Percentiles rank a stretch among this genome's conserved stretches.
Evolutionary conservation across 2,329 filamentous ascomycete species (phyloP).

Genomic region (Bisporella sp.): DNA sequence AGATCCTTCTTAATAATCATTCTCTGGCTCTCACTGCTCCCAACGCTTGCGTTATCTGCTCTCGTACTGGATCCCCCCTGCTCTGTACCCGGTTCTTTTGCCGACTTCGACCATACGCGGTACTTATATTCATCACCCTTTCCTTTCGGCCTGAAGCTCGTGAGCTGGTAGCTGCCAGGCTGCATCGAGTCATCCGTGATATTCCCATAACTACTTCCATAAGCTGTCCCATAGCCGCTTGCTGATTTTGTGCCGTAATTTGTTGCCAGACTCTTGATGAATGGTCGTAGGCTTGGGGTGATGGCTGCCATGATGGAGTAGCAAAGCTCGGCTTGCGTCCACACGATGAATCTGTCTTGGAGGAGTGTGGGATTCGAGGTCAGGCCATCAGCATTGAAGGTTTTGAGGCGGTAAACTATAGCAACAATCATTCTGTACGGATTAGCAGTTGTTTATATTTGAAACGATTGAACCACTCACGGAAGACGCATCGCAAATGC

Average conservation of each 20-base stretch:
- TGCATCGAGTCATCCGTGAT: background rate
- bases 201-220: background rate
- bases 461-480: constrained; percentile 21
- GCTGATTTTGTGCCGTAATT: constrained; percentile 22
- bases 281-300: constrained; percentile 38
- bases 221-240: background rate
- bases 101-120: constrained; percentile 3
- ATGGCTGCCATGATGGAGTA: constrained; percentile 35
- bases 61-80: background rate
- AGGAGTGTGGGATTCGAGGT: constrained; percentile 31
- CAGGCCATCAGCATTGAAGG: constrained; percentile 23
- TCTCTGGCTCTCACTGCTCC: constrained; percentile 10
- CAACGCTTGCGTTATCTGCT: constrained; percentile 6
- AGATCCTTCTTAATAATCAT: constrained; percentile 23
- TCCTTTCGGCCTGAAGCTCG: constrained; percentile 2
- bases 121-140: constrained; percentile 8
- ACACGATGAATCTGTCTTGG: constrained; percentile 29
- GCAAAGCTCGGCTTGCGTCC: constrained; percentile 34
- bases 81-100: background rate
- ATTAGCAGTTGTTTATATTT: background rate
- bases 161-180: constrained; percentile 4
- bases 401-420: constrained; percentile 31
- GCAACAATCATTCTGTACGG: constrained; percentile 32
- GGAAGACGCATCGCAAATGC: constrained; percentile 34
- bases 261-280: constrained; percentile 31